These are phyloP conservation scores for Teunomyces tritomae DNA, from an alignment of 805 yeast genomes.

Conservation along the genomic window DNA sequence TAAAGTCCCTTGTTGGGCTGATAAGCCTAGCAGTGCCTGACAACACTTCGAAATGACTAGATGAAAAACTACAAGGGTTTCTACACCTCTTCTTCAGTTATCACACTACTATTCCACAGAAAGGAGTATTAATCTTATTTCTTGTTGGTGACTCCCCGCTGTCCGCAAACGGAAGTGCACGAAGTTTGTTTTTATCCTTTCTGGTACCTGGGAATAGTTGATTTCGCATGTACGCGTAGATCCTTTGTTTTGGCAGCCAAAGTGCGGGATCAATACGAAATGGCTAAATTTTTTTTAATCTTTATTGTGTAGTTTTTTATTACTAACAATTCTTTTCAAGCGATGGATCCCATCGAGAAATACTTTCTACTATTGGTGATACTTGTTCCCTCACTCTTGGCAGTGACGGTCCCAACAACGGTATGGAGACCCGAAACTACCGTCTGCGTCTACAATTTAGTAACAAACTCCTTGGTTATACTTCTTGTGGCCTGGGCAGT, in stretches of 20 bases:
- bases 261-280: neutral
- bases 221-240: neutral
- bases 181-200: neutral
- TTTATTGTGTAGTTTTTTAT: neutral
- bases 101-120: too few relatives aligned
- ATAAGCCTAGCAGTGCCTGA: neutral
- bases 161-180: neutral
- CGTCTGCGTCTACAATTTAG: conserved; percentile 21
- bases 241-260: conserved; percentile 3
- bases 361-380: conserved; percentile 1
- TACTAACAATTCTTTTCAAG: neutral
- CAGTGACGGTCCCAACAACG: conserved; percentile 21
- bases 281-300: neutral
- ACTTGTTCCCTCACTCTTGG: conserved; percentile 24
- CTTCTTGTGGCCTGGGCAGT: conserved; percentile 32
- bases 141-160: neutral
- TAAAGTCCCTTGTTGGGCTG: neutral
- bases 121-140: neutral
- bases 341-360: neutral
- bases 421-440: conserved; percentile 5
- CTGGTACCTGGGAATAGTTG: neutral
- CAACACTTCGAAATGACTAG: neutral
- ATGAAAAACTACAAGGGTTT: too few relatives aligned
- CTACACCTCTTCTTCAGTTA: too few relatives aligned
- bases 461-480: conserved; percentile 32